Percentiles rank a stretch among this genome's conserved stretches.
These are phyloP conservation scores for Fistulinella prunicolor DNA, from an alignment of 768 basidiomycete species.

Conservation along the genomic window DNA sequence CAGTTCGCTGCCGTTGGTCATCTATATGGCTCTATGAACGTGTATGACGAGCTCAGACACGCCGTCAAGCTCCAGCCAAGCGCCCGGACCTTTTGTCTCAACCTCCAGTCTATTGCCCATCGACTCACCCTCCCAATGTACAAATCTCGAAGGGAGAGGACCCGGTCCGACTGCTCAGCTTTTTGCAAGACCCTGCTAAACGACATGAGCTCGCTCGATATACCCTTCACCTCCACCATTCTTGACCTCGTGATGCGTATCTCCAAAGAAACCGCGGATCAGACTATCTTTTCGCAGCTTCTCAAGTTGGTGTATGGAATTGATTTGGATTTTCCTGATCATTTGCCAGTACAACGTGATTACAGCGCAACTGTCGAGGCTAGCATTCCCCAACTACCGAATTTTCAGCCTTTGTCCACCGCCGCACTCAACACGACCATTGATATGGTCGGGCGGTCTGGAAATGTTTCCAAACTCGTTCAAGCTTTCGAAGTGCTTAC, in stretches of 20 bases:
- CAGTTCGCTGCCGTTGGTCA: constrained; percentile 80
- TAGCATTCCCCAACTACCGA: constrained; percentile 11
- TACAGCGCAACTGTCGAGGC: constrained; percentile 2
- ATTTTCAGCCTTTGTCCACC: constrained; percentile 54
- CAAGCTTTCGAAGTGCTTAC: constrained; percentile 79
- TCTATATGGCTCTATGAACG: constrained; percentile 52
- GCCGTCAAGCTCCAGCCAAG: constrained; percentile 44
- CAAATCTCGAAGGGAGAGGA: constrained; percentile 31
- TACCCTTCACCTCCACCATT: constrained; percentile 55
- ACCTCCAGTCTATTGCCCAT: constrained; percentile 68
- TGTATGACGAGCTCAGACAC: constrained; percentile 56
- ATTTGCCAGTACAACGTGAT: constrained; percentile 39
- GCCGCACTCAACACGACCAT: constrained; percentile 70
- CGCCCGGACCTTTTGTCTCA: constrained; percentile 56
- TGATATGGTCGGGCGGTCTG: constrained; percentile 61
- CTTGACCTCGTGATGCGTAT: constrained; percentile 69
- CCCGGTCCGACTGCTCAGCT: constrained; percentile 43
- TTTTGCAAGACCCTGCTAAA: constrained; percentile 50
- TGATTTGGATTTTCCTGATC: constrained; percentile 73
- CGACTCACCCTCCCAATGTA: constrained; percentile 60
- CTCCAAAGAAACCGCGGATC: constrained; percentile 58
- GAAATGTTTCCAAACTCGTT: constrained; percentile 63
- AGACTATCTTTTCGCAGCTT: constrained; percentile 53
- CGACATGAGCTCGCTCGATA: constrained; percentile 51
- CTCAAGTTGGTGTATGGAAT: constrained; percentile 72